phyloP scores from a whole-genome alignment of 2,329 filamentous ascomycete species.

The Zasmidium citrigriseum region DNA sequence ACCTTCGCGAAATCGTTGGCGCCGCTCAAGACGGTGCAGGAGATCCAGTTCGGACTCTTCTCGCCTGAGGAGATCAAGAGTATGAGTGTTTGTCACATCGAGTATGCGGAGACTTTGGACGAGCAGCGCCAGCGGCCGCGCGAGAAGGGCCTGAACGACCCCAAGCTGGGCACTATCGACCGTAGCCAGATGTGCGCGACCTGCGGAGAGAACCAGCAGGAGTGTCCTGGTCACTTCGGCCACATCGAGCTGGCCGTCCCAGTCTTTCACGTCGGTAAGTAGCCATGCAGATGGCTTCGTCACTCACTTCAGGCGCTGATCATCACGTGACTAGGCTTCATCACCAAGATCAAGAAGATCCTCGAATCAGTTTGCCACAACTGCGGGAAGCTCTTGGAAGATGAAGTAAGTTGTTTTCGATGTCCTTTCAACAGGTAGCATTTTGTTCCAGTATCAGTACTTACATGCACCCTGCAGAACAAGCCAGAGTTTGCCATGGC shows the following conservation, averaged over 20 bases:
- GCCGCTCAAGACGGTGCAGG: conserved; percentile 95
- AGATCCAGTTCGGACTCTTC: conserved; percentile 98
- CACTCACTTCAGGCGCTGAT: conserved; percentile 4
- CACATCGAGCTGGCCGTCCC: conserved; percentile 97
- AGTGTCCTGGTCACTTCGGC: conserved; percentile 97
- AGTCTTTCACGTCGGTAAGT: conserved; percentile 79
- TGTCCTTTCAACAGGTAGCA: conserved; percentile 13
- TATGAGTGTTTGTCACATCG: conserved; percentile 94
- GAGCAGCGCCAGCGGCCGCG: conserved; percentile 89
- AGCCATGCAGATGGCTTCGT: background rate
- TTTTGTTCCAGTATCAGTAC: conserved; percentile 38
- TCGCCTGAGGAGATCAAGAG: conserved; percentile 99
- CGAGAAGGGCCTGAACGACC: conserved; percentile 90
- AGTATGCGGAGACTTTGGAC: conserved; percentile 99
- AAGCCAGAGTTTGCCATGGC: conserved; percentile 82
- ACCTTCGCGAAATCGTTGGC: conserved; percentile 92
- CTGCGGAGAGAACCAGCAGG: conserved; percentile 91
- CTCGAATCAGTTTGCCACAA: conserved; percentile 98
- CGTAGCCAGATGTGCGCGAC: conserved; percentile 94
- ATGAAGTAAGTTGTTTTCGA: conserved; percentile 82
- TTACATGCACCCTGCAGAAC: conserved; percentile 61
- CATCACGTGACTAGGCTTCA: conserved; percentile 67
- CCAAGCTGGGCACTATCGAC: conserved; percentile 93
- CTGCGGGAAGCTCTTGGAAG: conserved; percentile 95
- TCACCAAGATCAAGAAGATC: conserved; percentile 99